Percentiles rank a stretch among this genome's conserved stretches.
Evolutionary conservation across 73 alveolate genomes (phyloP).

Genomic region (Blepharisma stoltei): DNA sequence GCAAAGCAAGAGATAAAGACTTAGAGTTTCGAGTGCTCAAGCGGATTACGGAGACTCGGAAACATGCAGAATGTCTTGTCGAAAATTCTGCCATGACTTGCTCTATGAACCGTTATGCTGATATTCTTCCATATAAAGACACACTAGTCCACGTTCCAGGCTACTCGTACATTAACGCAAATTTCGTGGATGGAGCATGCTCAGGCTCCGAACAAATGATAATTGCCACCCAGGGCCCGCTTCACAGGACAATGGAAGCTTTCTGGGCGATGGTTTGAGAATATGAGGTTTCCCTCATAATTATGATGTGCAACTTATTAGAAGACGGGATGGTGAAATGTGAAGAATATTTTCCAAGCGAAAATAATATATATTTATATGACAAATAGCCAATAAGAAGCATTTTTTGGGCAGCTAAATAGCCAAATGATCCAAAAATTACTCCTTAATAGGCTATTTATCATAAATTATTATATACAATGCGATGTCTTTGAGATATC

Average conservation of each 20-base stretch:
- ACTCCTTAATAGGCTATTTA: too few relatives aligned
- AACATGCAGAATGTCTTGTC: conserved; percentile 51
- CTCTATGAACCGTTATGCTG: conserved; percentile 63
- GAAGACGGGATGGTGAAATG: conserved; percentile 77
- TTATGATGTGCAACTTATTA: conserved; percentile 82
- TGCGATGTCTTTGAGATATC: not conserved
- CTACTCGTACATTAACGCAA: conserved; percentile 69
- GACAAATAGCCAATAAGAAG: too few relatives aligned
- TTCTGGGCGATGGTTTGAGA: conserved; percentile 94
- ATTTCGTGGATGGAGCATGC: conserved; percentile 43
- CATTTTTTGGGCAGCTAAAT: too few relatives aligned
- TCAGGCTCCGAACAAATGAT: conserved; percentile 50
- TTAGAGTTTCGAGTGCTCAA: conserved; percentile 44
- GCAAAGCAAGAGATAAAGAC: conserved; percentile 46
- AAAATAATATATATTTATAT: too few relatives aligned
- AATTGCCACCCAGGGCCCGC: conserved; percentile 95
- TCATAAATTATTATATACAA: too few relatives aligned
- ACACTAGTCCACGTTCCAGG: conserved; percentile 39
- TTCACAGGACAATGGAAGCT: conserved; percentile 68
- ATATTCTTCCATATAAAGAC: conserved; percentile 63
- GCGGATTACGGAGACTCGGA: conserved; percentile 69
- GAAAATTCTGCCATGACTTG: conserved; percentile 49
- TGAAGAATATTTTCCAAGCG: not conserved
- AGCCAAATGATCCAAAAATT: too few relatives aligned
- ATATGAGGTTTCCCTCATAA: conserved; percentile 70